phyloP scores from a whole-genome alignment of 257 asterid genomes.

The Plantago elongata region DNA sequence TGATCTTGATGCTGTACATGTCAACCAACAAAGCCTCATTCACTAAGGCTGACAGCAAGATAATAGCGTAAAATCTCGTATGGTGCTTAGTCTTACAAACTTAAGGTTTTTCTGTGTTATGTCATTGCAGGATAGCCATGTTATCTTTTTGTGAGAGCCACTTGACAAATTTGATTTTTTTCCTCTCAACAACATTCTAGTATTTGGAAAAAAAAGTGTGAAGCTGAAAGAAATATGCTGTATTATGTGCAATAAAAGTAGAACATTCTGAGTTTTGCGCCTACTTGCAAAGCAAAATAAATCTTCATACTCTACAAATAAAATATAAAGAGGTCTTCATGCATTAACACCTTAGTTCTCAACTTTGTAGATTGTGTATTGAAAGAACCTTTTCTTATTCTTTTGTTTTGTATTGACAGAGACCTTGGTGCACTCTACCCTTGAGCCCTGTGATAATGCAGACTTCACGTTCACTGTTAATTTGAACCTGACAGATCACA shows the following conservation, averaged over 20 bases:
- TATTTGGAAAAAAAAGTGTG: too few relatives aligned
- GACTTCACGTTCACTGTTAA: slow-evolving; percentile 88
- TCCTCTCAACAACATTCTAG: neutral
- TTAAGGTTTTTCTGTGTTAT: neutral
- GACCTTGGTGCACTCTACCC: slow-evolving; percentile 97
- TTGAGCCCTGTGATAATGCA: slow-evolving; percentile 77
- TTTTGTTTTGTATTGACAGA: slow-evolving; percentile 46
- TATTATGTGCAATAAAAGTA: too few relatives aligned
- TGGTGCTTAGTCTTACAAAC: neutral
- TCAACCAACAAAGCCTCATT: neutral
- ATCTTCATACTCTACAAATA: too few relatives aligned
- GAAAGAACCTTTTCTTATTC: neutral
- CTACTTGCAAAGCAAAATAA: too few relatives aligned
- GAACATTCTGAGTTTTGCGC: too few relatives aligned
- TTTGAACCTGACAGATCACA: slow-evolving; percentile 69
- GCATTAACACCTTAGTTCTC: too few relatives aligned
- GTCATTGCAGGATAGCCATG: neutral
- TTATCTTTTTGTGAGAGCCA: neutral
- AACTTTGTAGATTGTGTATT: neutral
- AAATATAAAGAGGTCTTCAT: too few relatives aligned
- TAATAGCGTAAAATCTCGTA: neutral
- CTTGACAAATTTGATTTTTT: too few relatives aligned
- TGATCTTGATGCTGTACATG: neutral
- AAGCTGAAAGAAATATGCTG: too few relatives aligned
- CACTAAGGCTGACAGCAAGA: neutral